Conservation (phyloP, 106 monocot species). For the Posidonia australis region DNA sequence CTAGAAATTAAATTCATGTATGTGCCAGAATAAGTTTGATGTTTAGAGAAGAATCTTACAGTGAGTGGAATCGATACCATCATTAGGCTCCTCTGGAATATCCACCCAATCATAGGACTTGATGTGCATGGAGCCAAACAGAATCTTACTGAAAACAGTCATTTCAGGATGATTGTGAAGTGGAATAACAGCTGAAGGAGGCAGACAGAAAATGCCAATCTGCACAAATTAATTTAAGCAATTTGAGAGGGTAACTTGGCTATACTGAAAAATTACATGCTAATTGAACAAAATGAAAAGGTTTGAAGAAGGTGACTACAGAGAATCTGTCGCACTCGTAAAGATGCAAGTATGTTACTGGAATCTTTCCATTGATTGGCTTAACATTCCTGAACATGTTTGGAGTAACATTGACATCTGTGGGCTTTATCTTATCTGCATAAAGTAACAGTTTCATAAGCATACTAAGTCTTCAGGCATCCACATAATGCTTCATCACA, state of each 20-base stretch:
- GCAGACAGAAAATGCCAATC: conserved; percentile 28
- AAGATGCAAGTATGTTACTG: conserved; percentile 23
- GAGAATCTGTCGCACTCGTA: conserved; percentile 22
- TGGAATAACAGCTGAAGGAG: conserved; percentile 27
- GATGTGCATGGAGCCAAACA: conserved; percentile 70
- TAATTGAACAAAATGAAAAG: neutral
- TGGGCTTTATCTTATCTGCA: conserved; percentile 20
- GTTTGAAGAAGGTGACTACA: conserved; percentile 1
- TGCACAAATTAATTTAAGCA: conserved; percentile 1
- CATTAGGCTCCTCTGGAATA: neutral
- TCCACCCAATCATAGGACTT: conserved; percentile 90
- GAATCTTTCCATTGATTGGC: neutral
- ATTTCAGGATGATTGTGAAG: conserved; percentile 97
- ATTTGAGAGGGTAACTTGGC: neutral
- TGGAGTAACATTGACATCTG: conserved; percentile 8
- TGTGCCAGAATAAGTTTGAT: too few species aligned
- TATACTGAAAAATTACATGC: neutral
- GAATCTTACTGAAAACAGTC: conserved; percentile 92
- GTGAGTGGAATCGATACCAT: neutral
- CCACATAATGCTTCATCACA: neutral
- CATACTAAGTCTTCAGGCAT: neutral
- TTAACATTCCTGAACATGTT: conserved; percentile 13
- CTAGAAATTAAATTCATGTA: neutral
- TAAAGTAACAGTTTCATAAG: neutral
- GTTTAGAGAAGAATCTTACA: neutral